These are phyloP conservation scores for Boletus pseudopeckii DNA, from an alignment of 768 basidiomycete genomes.

Conservation along the genomic window DNA sequence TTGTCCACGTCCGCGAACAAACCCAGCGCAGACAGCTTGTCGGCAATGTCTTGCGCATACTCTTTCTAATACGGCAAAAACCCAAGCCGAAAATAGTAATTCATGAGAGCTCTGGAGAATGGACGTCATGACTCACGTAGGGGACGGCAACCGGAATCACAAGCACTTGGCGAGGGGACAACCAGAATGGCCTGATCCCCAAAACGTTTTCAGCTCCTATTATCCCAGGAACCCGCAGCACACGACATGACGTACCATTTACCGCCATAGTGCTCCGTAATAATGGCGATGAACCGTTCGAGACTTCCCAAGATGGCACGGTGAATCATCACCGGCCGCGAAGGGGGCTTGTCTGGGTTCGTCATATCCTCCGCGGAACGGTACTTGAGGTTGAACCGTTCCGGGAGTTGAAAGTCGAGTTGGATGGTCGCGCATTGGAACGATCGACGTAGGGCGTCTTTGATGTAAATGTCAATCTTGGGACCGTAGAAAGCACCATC, in stretches of 20 bases:
- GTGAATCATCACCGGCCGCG: conserved; percentile 96
- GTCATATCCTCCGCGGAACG: conserved; percentile 63
- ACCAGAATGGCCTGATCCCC: conserved; percentile 86
- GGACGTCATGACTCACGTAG: conserved; percentile 55
- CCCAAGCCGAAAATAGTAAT: neutral
- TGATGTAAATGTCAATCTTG: conserved; percentile 97
- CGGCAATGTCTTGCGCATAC: conserved; percentile 80
- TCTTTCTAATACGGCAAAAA: conserved; percentile 55
- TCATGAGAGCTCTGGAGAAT: neutral
- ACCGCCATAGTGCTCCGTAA: conserved; percentile 95
- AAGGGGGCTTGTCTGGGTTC: conserved; percentile 50
- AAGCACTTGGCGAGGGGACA: conserved; percentile 93
- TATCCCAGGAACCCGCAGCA: conserved; percentile 1
- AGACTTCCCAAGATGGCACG: conserved; percentile 92
- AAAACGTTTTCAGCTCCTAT: neutral
- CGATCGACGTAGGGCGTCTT: conserved; percentile 85
- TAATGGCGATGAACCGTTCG: conserved; percentile 94
- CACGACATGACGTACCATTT: conserved; percentile 67
- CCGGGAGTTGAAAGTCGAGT: conserved; percentile 97
- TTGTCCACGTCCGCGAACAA: conserved; percentile 92
- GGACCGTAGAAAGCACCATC: conserved; percentile 99
- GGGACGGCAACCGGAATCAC: conserved; percentile 91
- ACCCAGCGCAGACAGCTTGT: conserved; percentile 62
- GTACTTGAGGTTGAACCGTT: conserved; percentile 94
- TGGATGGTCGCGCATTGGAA: conserved; percentile 99